Conservation (phyloP, 805 yeast genomes). For the Yarrowia sp. region DNA sequence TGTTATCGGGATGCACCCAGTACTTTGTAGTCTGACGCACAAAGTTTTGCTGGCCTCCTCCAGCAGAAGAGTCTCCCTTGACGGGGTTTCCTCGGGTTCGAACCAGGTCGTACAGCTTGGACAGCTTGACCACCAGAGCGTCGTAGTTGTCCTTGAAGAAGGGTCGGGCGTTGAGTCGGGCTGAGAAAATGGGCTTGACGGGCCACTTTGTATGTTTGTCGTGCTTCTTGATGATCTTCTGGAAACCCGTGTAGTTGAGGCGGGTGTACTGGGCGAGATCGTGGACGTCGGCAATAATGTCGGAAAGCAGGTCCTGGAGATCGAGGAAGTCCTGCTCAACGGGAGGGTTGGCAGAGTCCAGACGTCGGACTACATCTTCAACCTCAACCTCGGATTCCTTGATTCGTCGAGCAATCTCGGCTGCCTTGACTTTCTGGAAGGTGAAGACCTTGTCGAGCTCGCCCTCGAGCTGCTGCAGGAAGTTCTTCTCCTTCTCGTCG, state of each 20-base stretch:
- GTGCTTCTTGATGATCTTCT: slow-evolving; percentile 93
- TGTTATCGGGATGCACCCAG: slow-evolving; percentile 99
- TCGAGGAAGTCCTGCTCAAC: slow-evolving; percentile 65
- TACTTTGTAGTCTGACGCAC: slow-evolving; percentile 98
- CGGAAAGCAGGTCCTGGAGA: slow-evolving; percentile 71
- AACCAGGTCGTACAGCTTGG: slow-evolving; percentile 84
- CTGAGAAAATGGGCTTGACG: slow-evolving; percentile 89
- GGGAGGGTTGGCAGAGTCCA: slow-evolving; percentile 45
- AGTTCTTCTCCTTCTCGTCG: slow-evolving; percentile 74
- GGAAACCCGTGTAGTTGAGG: slow-evolving; percentile 94
- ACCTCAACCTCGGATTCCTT: slow-evolving; percentile 76
- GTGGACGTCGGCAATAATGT: slow-evolving; percentile 94
- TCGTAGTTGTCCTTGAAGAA: slow-evolving; percentile 96
- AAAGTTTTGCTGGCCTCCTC: slow-evolving; percentile 95
- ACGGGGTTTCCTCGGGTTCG: slow-evolving; percentile 96
- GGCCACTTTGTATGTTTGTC: slow-evolving; percentile 82
- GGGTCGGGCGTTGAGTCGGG: slow-evolving; percentile 87
- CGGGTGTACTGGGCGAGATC: slow-evolving; percentile 92
- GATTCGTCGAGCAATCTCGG: slow-evolving; percentile 81
- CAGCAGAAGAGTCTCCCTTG: slow-evolving; percentile 94
- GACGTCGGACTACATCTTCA: slow-evolving; percentile 56
- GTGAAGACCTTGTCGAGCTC: slow-evolving; percentile 92
- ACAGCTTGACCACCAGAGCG: slow-evolving; percentile 78
- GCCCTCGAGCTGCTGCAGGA: slow-evolving; percentile 66
- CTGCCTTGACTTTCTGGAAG: slow-evolving; percentile 82